These are phyloP conservation scores for Tephrocybe sp. DNA, from an alignment of 768 basidiomycete species.

Conservation along the genomic window DNA sequence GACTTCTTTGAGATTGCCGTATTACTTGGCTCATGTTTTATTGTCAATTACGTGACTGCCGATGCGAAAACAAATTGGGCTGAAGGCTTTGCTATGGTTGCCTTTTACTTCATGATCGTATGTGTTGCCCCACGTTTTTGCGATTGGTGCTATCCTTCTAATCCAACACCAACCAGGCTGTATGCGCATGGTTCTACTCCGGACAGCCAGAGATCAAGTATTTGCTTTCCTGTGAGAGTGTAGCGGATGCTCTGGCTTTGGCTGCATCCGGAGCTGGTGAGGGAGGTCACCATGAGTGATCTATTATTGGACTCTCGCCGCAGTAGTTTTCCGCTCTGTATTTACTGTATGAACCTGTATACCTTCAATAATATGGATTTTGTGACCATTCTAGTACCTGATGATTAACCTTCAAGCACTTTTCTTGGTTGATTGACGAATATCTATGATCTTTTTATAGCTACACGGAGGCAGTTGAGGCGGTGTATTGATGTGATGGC, in stretches of 20 bases:
- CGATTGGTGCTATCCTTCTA: neutral
- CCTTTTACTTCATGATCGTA: constrained; percentile 69
- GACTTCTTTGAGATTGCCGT: constrained; percentile 69
- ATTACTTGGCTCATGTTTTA: constrained; percentile 64
- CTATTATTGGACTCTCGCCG: too few species aligned
- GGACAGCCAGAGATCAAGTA: constrained; percentile 50
- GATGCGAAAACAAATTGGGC: constrained; percentile 81
- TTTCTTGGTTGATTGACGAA: neutral
- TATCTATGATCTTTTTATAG: neutral
- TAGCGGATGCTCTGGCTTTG: constrained; percentile 32
- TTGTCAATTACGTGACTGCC: constrained; percentile 79
- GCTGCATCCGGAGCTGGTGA: constrained; percentile 8
- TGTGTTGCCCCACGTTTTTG: constrained; percentile 9
- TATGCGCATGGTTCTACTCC: constrained; percentile 66
- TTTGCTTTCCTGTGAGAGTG: constrained; percentile 39
- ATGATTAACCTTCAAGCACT: neutral
- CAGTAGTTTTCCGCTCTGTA: too few species aligned
- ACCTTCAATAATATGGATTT: too few species aligned
- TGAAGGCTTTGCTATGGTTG: constrained; percentile 64
- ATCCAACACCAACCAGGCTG: constrained; percentile 36
- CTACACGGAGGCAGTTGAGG: neutral
- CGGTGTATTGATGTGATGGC: constrained; percentile 1
- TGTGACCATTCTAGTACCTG: too few species aligned
- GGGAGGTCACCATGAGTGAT: neutral
- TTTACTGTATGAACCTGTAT: neutral